Evolutionary conservation across 2,329 filamentous ascomycete genomes (phyloP).

Genomic region (Hymenotorrendiella dingleyae): DNA sequence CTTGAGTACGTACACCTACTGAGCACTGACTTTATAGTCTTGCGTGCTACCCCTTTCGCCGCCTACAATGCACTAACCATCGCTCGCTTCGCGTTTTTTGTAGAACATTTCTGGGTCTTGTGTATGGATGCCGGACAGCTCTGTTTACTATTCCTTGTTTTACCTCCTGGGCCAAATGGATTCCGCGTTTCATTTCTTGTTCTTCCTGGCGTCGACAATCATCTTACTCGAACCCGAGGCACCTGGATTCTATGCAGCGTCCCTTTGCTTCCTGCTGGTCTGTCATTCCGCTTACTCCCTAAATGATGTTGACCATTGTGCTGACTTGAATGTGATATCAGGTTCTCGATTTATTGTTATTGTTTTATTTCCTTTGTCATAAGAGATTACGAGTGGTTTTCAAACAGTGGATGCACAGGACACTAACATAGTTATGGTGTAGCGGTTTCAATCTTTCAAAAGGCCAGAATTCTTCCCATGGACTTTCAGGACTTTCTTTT

Average conservation of each 20-base stretch:
- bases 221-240: neutral
- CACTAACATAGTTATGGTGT: constrained; percentile 30
- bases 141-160: neutral
- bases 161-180: neutral
- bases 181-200: neutral
- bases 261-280: constrained; percentile 8
- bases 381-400: constrained; percentile 13
- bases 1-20: constrained; percentile 30
- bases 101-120: constrained; percentile 14
- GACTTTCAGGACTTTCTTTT: constrained; percentile 28
- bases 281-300: constrained; percentile 5
- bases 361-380: constrained; percentile 14
- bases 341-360: constrained; percentile 11
- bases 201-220: constrained; percentile 1
- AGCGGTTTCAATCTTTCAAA: constrained; percentile 24
- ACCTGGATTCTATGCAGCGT: neutral
- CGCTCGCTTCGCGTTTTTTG: constrained; percentile 16
- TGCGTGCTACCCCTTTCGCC: constrained; percentile 18
- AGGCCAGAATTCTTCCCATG: constrained; percentile 20
- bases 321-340: constrained; percentile 15
- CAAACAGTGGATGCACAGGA: constrained; percentile 26
- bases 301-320: neutral
- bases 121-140: too few species aligned
- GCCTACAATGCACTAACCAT: constrained; percentile 27
- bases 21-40: constrained; percentile 23